Base-by-base conservation (phyloP, 2,329 filamentous ascomycete genomes). In the Phialophora chinensis region DNA sequence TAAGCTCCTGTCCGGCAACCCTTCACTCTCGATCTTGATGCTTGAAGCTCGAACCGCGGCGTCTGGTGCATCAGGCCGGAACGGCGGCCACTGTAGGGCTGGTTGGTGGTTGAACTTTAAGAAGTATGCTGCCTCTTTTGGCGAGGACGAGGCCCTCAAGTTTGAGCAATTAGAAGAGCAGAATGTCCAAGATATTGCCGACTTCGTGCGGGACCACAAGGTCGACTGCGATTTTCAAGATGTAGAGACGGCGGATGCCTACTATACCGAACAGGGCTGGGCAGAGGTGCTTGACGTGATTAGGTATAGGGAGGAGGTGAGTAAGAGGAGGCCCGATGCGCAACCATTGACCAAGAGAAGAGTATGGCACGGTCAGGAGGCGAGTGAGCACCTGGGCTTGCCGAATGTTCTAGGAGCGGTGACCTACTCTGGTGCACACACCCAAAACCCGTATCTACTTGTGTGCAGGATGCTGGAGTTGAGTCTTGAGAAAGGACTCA, bases 181-280 rank as follows among this genome's bases (percentile, higher is more conserved):
- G 5, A 80, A 82, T 3, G 73, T 81, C 11, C 68, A 80, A n/a
- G 75, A 69, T 31, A 75, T 84, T 6, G 75, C 77, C 11, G 72
- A 77, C 1, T 84, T 84, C 67, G 78, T 83, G 2, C 73, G 73
- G 27, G 72, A 77, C 31, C 75, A 84, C 64, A 69, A 77, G 1
- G 77, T 83, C 0, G 72, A 74, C 8, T 83, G 81, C 63, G 82
- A 84, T 63, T 83, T 84, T 72, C 75, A 82, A 67, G 50, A 73
- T 72, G 49, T 77, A 14, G 69, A 72, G 63, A 74, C 68, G 6
- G 69, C 69, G 4, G 73, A 74, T 63, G 60, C 72, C 6, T 75
- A 72, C 58, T 74, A 74, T 54, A 65, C 63, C 17, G 63, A 62
- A 11, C 35, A 52, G 25, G 55, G 25, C 3, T 64, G 62, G 62